These are phyloP conservation scores for Hericium erinaceus DNA, from an alignment of 768 basidiomycete genomes.

Conservation along the genomic window DNA sequence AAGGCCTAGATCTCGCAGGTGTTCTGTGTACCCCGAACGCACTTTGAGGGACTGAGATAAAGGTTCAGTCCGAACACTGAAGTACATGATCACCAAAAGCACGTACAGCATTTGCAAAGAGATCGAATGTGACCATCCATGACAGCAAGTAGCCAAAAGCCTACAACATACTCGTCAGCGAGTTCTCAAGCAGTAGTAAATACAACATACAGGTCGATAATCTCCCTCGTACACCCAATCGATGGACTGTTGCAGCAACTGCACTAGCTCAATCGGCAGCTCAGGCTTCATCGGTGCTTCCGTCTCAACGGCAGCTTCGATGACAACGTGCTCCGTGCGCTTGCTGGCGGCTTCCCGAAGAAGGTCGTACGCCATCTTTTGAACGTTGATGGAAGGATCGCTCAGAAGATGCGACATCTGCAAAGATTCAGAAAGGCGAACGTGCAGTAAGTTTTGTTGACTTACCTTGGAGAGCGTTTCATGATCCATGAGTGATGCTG, in stretches of 20 bases:
- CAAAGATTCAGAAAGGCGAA: not conserved
- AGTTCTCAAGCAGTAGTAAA: not conserved
- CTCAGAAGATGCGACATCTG: constrained; percentile 77
- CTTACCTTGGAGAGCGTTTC: constrained; percentile 55
- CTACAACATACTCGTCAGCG: constrained; percentile 20
- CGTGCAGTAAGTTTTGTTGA: not conserved
- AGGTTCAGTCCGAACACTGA: not conserved
- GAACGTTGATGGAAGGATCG: constrained; percentile 55
- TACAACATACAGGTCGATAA: constrained; percentile 14
- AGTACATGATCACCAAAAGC: not conserved
- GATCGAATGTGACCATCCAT: constrained; percentile 86
- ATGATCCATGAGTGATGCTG: constrained; percentile 50
- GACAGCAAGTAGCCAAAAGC: constrained; percentile 65
- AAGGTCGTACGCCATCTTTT: constrained; percentile 70
- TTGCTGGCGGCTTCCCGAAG: constrained; percentile 61
- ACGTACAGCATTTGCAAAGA: constrained; percentile 77
- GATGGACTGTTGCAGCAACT: constrained; percentile 45
- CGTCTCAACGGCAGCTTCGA: constrained; percentile 77
- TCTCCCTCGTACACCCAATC: constrained; percentile 28
- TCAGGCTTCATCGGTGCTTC: constrained; percentile 43
- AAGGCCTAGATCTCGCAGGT: constrained; percentile 64
- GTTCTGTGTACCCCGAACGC: constrained; percentile 76
- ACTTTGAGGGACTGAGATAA: constrained; percentile 72
- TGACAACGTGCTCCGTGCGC: constrained; percentile 74
- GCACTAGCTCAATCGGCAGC: constrained; percentile 60